A percentile compares a stretch with the other conserved stretches of the same genome.
Conservation (phyloP, 2,329 filamentous ascomycete species). For the Apiospora marii region DNA sequence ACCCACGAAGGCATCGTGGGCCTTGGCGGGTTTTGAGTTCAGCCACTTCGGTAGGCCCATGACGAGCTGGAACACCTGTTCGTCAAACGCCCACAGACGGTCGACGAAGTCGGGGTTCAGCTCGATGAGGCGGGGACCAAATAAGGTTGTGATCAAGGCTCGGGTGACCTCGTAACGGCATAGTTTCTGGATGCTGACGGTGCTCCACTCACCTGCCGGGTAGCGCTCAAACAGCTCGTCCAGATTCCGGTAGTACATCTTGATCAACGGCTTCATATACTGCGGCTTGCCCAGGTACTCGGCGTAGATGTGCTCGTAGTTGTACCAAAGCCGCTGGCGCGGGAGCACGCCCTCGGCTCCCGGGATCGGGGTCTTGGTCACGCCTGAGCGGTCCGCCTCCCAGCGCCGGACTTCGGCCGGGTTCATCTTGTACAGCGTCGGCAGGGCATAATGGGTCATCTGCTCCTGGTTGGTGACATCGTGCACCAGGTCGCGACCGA, state of each 20-base stretch:
- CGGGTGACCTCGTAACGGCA: neutral
- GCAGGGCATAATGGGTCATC: constrained; percentile 26
- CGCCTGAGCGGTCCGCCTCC: neutral
- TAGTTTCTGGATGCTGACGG: neutral
- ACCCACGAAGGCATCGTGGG: constrained; percentile 30
- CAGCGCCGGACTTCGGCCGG: constrained; percentile 24
- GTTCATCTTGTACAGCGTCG: constrained; percentile 26
- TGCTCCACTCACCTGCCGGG: neutral
- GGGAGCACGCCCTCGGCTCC: constrained; percentile 31
- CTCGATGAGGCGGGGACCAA: constrained; percentile 35
- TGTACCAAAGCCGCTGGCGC: neutral
- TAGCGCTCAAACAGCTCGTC: constrained; percentile 9
- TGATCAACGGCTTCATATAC: constrained; percentile 25
- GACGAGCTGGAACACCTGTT: constrained; percentile 30
- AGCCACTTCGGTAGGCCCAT: constrained; percentile 35
- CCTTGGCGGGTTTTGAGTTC: constrained; percentile 27
- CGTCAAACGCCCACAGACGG: constrained; percentile 37
- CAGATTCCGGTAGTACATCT: constrained; percentile 34
- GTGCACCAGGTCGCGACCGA: constrained; percentile 7
- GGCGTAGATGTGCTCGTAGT: neutral
- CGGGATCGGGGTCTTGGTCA: constrained; percentile 25
- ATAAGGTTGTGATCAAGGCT: constrained; percentile 29
- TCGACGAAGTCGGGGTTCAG: constrained; percentile 36
- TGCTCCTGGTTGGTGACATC: constrained; percentile 24
- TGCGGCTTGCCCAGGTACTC: neutral